Evolutionary conservation across 148 eudicot genomes (phyloP).

Genomic region (Vaccinium darrowii): DNA sequence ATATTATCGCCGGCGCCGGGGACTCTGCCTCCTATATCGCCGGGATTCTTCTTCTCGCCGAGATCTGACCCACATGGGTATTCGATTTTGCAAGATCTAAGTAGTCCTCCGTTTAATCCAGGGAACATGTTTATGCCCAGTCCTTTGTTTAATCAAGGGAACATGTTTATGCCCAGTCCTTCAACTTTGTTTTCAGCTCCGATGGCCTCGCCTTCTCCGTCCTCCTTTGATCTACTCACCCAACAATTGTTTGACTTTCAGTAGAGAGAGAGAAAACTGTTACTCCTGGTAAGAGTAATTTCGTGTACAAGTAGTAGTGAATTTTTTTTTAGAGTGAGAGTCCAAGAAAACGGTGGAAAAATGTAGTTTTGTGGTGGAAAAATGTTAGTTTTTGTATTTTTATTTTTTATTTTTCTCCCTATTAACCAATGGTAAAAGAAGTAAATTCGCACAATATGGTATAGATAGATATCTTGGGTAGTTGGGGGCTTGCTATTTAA

Average conservation of each 20-base stretch:
- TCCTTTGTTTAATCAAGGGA: conserved; percentile 22
- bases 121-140: conserved; percentile 43
- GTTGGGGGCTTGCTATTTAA: not conserved
- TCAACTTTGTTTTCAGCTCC: conserved; percentile 37
- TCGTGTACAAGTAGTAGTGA: not conserved
- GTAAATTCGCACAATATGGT: not conserved
- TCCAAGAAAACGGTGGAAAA: not conserved
- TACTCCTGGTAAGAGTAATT: not conserved
- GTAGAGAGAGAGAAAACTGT: not conserved
- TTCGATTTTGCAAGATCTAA: conserved; percentile 33
- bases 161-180: conserved; percentile 55
- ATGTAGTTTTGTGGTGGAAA: not conserved
- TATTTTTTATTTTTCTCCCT: not conserved
- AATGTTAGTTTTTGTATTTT: not conserved
- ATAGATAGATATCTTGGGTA: not conserved
- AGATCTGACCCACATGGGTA: conserved; percentile 26
- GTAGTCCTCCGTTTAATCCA: conserved; percentile 29
- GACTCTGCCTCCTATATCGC: conserved; percentile 42
- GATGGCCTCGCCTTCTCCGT: conserved; percentile 47
- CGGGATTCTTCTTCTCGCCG: conserved; percentile 51
- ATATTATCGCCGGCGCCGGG: conserved; percentile 73
- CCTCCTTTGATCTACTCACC: conserved; percentile 43
- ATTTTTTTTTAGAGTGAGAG: not conserved
- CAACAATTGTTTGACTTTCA: conserved; percentile 46
- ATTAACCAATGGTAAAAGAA: not conserved